A percentile compares a stretch with the other conserved stretches of the same genome.
phyloP scores from a whole-genome alignment of 441 rosid species.

The Biscutella laevigata region DNA sequence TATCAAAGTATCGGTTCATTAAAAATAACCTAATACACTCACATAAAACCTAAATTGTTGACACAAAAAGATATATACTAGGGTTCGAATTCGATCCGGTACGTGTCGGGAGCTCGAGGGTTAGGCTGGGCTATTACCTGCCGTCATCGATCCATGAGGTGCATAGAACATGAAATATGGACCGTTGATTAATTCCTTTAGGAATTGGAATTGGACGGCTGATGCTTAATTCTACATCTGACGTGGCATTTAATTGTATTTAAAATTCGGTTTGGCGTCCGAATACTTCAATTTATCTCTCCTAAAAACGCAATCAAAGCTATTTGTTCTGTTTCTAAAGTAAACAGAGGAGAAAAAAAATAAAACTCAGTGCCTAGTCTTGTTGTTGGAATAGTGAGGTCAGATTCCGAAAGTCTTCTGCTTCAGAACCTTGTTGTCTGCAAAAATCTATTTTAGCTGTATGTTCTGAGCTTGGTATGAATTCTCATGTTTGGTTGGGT shows the following conservation, averaged over 20 bases:
- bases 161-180: conserved; percentile 16
- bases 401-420: conserved; percentile 21
- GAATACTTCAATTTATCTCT: conserved; percentile 46
- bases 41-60: too few species aligned
- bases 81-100: too few species aligned
- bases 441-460: conserved; percentile 21
- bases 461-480: background rate
- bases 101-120: too few species aligned
- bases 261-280: conserved; percentile 50
- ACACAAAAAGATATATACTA: too few species aligned
- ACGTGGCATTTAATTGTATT: conserved; percentile 62
- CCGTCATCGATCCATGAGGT: conserved; percentile 27
- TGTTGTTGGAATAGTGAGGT: conserved; percentile 18
- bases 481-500: conserved; percentile 12
- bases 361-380: conserved; percentile 21
- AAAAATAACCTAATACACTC: too few species aligned
- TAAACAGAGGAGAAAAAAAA: background rate
- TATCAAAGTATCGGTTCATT: too few species aligned
- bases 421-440: conserved; percentile 5
- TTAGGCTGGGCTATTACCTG: too few species aligned
- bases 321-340: conserved; percentile 20
- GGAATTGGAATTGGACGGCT: background rate
- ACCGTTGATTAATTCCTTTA: conserved; percentile 25
- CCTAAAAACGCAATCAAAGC: conserved; percentile 10
- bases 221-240: conserved; percentile 11